Conservation (phyloP, 768 basidiomycete species). For the Obba rivulosa region DNA sequence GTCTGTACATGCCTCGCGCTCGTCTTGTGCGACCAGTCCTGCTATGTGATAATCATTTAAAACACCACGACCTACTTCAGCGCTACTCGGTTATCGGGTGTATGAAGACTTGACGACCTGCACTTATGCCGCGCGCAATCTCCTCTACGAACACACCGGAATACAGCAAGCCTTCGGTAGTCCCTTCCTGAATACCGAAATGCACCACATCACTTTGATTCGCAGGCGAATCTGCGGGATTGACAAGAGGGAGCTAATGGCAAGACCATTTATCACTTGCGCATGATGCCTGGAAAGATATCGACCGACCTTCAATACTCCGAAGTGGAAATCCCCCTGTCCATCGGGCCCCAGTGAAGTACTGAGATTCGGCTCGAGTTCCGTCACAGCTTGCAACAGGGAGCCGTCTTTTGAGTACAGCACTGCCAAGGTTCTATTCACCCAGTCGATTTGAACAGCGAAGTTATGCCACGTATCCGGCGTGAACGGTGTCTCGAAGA, state of each 20-base stretch:
- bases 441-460: constrained; percentile 54
- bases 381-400: constrained; percentile 38
- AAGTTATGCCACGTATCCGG: constrained; percentile 53
- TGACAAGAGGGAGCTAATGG: constrained; percentile 46
- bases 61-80: no score
- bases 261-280: no score
- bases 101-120: constrained; percentile 13
- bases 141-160: constrained; percentile 56
- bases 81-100: no score
- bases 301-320: constrained; percentile 47
- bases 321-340: constrained; percentile 59
- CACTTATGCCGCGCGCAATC: constrained; percentile 31
- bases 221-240: constrained; percentile 37
- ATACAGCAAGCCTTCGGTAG: constrained; percentile 47
- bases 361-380: constrained; percentile 35
- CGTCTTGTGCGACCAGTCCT: no score
- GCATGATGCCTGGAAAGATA: not conserved
- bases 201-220: constrained; percentile 54
- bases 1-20: no score
- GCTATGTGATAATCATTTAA: no score
- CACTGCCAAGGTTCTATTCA: constrained; percentile 40
- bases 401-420: constrained; percentile 42
- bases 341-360: constrained; percentile 36
- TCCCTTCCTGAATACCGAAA: constrained; percentile 54
- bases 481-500: constrained; percentile 45